Evolutionary conservation across 305 asterid species (phyloP), one percentile per base, ranked within the genome.

Genomic region (Fraxinus nigra): DNA sequence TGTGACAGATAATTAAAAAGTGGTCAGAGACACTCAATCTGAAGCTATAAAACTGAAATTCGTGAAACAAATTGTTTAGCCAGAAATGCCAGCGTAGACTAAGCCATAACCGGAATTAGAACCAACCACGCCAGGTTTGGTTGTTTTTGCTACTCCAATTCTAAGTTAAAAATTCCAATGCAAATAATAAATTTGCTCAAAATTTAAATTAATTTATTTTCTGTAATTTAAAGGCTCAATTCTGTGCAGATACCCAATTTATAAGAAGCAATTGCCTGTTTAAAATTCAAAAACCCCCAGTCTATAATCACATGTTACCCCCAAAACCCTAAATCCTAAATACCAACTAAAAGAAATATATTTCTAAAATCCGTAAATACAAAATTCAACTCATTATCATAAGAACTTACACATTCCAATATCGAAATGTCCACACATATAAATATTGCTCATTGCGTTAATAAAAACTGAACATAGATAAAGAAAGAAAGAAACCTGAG

Each of bases 401-500:
- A 40, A 28, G 26, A 22, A 46, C 7, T 4, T n/a, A 74, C 6
- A 76, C 76, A 46, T 11, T 48, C 2, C 32, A 13, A 76, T 9
- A 33, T 37, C 38, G 37, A 78, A 85, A 82, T 77, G 70, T 84
- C 22, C 38, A 72, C 33, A 82, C 61, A 51, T 80, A 76, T 20
- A 83, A 20, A 73, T 7, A 65, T 30, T 32, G 74, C 33, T 35
- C n/a, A 78, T 37, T 80, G 76, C 7, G 51, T 65, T 40, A 61
- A 16, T 32, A 43, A 76, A 82, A 24, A 80, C 38, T 26, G 63
- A 32, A 78, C 28, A 38, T 46, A 79, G 16, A 75, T 54, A 83
- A 34, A 61, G 38, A 70, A 9, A 75, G 75, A 78, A 61, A 20
- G 72, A 77, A 11, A 93, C 98, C 98, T 92, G 98, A 76, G 93